These are phyloP conservation scores for Aegilops speltoides DNA, from an alignment of 176 grass and related monocot species.

Conservation along the genomic window DNA sequence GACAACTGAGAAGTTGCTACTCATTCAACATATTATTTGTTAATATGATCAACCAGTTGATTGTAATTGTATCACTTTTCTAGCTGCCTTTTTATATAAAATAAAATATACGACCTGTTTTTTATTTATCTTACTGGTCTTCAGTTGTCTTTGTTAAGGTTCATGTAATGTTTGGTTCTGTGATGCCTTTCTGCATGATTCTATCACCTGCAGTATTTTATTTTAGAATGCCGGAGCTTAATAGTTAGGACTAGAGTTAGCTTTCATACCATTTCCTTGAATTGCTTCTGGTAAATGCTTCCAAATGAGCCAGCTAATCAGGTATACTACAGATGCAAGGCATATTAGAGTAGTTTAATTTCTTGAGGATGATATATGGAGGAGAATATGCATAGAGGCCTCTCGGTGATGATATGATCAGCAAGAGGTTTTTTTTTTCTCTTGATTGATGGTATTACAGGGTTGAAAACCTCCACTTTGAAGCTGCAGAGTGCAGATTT, in stretches of 20 bases:
- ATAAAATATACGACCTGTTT: neutral
- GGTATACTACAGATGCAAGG: too few relatives aligned
- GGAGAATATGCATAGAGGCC: too few relatives aligned
- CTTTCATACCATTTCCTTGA: neutral
- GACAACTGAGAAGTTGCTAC: neutral
- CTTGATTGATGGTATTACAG: neutral
- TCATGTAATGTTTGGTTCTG: neutral
- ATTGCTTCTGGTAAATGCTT: neutral
- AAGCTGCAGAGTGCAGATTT: neutral
- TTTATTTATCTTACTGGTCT: neutral
- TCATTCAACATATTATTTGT: neutral
- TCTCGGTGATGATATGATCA: neutral
- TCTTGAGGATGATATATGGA: too few relatives aligned
- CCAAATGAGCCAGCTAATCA: neutral
- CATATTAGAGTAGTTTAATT: too few relatives aligned
- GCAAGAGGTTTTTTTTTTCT: neutral
- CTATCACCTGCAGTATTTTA: neutral
- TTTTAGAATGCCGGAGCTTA: neutral
- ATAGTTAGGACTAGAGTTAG: neutral
- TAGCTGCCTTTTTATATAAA: neutral
- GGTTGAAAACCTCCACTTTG: constrained; percentile 2
- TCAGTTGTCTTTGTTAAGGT: neutral
- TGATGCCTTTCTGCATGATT: neutral
- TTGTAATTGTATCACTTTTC: neutral
- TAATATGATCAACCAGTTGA: neutral